Base-by-base conservation (phyloP, 371 early-diverging fungal genomes). In the Rhizopus arrhizus region DNA sequence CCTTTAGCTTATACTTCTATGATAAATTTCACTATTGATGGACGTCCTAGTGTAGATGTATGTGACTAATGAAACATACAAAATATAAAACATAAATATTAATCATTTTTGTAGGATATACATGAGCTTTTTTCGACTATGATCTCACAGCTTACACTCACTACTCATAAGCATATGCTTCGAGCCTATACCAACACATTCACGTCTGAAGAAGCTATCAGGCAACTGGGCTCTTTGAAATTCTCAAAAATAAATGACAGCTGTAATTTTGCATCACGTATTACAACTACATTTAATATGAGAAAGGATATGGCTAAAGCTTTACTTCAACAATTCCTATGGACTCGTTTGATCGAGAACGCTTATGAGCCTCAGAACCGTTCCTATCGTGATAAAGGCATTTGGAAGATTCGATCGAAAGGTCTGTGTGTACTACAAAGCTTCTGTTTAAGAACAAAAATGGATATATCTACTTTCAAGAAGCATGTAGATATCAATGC, bases 281-380 rank as follows among this genome's bases (percentile, higher is more conserved):
- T 71, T 6, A 79, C 75, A 0, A 84, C 81, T 7, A 81, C 81
- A 2, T 82, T 82, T 58, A 76, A 74, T 9, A 74, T 84, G 69
- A 66, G 76, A 11, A 70, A 72, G 22, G 73, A 78, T 22, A 85
- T 82, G 83, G 83, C 83, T 28, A 75, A 74, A 35, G 71, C 76
- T 47, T 61, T 85, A 3, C 70, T 75, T 48, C 72, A 75, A 49
- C 69, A 75, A 46, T 77, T 80, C 22, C 68, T 80, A 62, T 72
- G 75, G 22, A 73, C 80, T 13, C 64, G 70, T 12, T 55, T 80
- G 31, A 66, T 77, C 49, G 77, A 75, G 33, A 73, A 65, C 35
- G 67, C 72, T 3, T 32, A 58, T 0, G 80, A 80, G 16, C 61
- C 72, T 3, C 58, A 48, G 16, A 75, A 61, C 58, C 65, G 77